phyloP scores from a whole-genome alignment of 164 flowering plant genomes.

The Annona squamosa region DNA sequence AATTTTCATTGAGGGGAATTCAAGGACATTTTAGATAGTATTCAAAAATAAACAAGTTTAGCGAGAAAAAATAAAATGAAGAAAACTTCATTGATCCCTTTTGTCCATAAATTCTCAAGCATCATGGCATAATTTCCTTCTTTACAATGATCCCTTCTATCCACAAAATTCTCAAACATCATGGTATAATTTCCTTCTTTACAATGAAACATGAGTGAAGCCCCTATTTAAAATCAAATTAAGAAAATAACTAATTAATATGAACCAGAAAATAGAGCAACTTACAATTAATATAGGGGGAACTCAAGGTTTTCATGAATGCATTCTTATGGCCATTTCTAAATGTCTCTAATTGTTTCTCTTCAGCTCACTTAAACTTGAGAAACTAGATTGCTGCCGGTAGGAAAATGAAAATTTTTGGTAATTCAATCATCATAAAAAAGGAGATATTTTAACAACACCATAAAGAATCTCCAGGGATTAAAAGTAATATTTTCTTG shows the following conservation, averaged over 20 bases:
- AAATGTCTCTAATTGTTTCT: constrained; percentile 65
- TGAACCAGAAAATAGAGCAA: constrained; percentile 1
- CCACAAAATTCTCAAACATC: too few species aligned
- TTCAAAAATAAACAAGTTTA: too few species aligned
- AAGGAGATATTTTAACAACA: neutral
- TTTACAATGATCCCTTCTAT: neutral
- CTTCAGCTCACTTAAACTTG: constrained; percentile 48
- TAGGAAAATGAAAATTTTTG: neutral
- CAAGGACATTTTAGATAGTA: neutral
- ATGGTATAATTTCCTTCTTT: neutral
- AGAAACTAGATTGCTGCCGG: constrained; percentile 52
- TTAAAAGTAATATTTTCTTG: too few species aligned
- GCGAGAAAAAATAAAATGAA: too few species aligned
- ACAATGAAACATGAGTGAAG: neutral
- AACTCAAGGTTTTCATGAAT: constrained; percentile 24
- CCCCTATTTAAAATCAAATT: neutral
- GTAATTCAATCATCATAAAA: neutral
- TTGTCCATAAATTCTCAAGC: too few species aligned
- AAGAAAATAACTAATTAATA: neutral
- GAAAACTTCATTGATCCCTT: too few species aligned
- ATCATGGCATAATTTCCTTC: neutral
- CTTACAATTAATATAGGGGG: constrained; percentile 4
- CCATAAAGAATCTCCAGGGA: too few species aligned
- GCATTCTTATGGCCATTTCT: constrained; percentile 32
- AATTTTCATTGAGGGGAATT: neutral